phyloP scores from a whole-genome alignment of 371 early-diverging fungal species.

The Mucor velutinosus region DNA sequence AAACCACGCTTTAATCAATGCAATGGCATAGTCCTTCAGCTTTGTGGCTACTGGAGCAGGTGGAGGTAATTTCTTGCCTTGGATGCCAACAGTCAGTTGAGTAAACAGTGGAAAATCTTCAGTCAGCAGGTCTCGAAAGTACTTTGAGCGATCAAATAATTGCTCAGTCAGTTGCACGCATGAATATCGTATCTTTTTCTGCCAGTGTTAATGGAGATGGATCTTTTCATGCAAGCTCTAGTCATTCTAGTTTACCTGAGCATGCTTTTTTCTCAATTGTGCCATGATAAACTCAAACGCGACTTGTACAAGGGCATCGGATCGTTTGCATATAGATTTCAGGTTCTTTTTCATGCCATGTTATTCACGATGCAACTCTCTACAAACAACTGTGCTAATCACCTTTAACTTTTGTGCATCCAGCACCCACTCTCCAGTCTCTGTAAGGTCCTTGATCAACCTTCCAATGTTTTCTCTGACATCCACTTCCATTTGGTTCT shows the following conservation, averaged over 20 bases:
- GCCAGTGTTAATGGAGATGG: no score
- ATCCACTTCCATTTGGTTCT: conserved; percentile 29
- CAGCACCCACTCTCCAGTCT: conserved; percentile 46
- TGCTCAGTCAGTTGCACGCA: conserved; percentile 63
- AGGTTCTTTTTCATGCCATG: conserved; percentile 26
- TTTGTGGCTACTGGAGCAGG: conserved; percentile 56
- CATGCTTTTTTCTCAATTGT: conserved; percentile 63
- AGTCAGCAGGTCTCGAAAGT: conserved; percentile 57
- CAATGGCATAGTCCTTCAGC: conserved; percentile 54
- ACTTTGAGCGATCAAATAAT: conserved; percentile 69
- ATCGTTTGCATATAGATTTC: conserved; percentile 59
- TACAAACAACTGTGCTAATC: neutral
- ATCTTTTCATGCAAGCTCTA: no score
- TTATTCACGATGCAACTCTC: neutral
- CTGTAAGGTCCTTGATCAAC: conserved; percentile 39
- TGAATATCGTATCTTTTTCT: conserved; percentile 63
- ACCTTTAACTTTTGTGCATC: conserved; percentile 40
- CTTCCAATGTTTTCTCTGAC: conserved; percentile 20
- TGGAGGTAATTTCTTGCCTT: conserved; percentile 57
- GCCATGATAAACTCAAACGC: conserved; percentile 52
- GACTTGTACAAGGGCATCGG: conserved; percentile 39
- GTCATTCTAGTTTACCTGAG: conserved; percentile 47
- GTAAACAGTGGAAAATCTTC: conserved; percentile 60
- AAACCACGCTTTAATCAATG: conserved; percentile 60
- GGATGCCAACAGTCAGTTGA: conserved; percentile 61